Conservation (phyloP, 1,284 basidiomycete genomes). For the Cryptococcus sp. region DNA sequence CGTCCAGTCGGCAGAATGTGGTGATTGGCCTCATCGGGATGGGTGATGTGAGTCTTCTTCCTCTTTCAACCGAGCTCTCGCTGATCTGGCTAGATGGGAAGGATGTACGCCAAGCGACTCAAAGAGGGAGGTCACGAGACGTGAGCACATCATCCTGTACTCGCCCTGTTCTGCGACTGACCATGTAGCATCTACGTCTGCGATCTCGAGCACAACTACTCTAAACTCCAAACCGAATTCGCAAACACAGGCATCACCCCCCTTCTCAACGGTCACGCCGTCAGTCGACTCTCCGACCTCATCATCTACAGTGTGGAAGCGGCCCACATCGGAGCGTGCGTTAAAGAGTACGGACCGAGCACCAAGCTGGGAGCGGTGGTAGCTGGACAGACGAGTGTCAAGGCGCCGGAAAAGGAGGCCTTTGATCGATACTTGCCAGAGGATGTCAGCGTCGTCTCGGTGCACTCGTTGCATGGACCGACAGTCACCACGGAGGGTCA, state of each 20-base stretch:
- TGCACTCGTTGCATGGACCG: conserved; percentile 93
- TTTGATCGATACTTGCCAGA: conserved; percentile 83
- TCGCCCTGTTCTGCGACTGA: background rate
- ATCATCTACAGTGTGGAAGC: conserved; percentile 94
- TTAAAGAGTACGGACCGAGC: conserved; percentile 84
- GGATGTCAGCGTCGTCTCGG: conserved; percentile 84
- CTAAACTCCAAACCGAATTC: conserved; percentile 55
- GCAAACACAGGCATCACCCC: conserved; percentile 56
- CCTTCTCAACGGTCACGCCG: conserved; percentile 70
- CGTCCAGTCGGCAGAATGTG: conserved; percentile 53
- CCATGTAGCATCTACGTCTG: conserved; percentile 77
- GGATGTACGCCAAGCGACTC: conserved; percentile 79
- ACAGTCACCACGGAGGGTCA: conserved; percentile 86
- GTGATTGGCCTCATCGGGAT: conserved; percentile 82
- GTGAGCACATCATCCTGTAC: conserved; percentile 49
- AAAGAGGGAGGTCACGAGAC: conserved; percentile 76
- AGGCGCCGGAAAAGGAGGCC: conserved; percentile 84
- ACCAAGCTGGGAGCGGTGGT: conserved; percentile 91
- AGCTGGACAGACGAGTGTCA: conserved; percentile 92
- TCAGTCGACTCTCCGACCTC: conserved; percentile 77
- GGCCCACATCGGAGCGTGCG: conserved; percentile 76
- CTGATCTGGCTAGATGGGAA: conserved; percentile 67
- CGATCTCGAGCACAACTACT: conserved; percentile 74
- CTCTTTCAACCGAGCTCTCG: background rate
- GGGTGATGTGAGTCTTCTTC: conserved; percentile 53